Evolutionary conservation across 257 asterid species (phyloP).

Genomic region (Przewalskia tangutica): DNA sequence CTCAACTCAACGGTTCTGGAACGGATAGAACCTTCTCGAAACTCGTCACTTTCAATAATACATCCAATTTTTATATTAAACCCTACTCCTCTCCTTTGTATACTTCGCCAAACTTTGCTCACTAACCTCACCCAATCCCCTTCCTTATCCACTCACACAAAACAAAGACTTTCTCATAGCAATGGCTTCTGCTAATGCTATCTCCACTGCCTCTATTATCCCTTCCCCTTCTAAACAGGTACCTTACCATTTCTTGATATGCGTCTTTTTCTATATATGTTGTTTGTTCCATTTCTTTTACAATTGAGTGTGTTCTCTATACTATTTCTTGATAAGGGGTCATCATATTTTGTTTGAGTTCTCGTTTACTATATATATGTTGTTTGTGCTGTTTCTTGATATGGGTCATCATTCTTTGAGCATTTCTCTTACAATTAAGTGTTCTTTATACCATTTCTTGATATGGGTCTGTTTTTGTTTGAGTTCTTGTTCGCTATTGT

Average conservation of each 20-base stretch:
- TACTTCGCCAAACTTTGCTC: not conserved
- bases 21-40: conserved; percentile 28
- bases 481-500: too few relatives aligned
- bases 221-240: conserved; percentile 58
- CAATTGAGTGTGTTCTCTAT: too few relatives aligned
- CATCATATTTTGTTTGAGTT: too few relatives aligned
- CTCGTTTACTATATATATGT: too few relatives aligned
- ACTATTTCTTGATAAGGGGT: too few relatives aligned
- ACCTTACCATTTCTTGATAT: not conserved
- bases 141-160: conserved; percentile 27
- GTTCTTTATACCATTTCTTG: too few relatives aligned
- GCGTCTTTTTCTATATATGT: not conserved
- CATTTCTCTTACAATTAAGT: too few relatives aligned
- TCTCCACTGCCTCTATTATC: conserved; percentile 62
- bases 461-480: too few relatives aligned
- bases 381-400: too few relatives aligned
- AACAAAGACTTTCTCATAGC: not conserved
- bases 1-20: conserved; percentile 11
- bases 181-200: conserved; percentile 91
- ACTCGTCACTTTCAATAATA: not conserved
- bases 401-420: too few relatives aligned
- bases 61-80: conserved; percentile 13
- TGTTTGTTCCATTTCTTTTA: not conserved
- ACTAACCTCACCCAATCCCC: not conserved
- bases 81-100: conserved; percentile 24